phyloP scores from a whole-genome alignment of 2,329 filamentous ascomycete species.

The Bipolaris bicolor region DNA sequence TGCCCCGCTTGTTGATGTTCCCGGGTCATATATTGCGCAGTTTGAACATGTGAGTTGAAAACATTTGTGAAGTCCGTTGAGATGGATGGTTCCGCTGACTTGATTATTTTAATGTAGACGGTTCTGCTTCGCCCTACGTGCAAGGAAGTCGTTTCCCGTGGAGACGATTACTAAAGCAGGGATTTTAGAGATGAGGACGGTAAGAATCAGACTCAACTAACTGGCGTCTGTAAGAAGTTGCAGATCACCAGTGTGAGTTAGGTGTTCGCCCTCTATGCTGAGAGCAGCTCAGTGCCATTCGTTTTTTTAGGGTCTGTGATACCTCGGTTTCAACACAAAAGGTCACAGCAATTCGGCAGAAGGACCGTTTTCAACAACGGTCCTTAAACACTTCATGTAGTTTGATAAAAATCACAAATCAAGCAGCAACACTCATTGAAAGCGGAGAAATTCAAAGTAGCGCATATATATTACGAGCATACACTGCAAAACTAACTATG shows the following conservation, averaged over 20 bases:
- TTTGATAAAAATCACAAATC: background rate
- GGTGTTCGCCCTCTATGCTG: background rate
- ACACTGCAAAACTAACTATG: background rate
- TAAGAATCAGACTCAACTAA: background rate
- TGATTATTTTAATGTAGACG: conserved; percentile 28
- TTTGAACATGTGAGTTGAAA: conserved; percentile 81
- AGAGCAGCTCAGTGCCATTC: background rate
- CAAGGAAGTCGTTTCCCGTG: conserved; percentile 86
- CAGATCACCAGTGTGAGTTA: background rate
- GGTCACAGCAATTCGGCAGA: background rate
- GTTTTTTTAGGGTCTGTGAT: background rate
- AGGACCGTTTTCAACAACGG: background rate
- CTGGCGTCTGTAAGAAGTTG: background rate
- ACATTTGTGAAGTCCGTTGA: background rate
- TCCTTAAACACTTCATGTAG: background rate
- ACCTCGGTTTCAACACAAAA: background rate
- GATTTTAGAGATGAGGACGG: too few species aligned
- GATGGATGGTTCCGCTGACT: background rate
- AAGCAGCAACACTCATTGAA: background rate
- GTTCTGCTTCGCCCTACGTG: conserved; percentile 54
- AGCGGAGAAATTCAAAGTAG: background rate
- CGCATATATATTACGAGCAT: background rate
- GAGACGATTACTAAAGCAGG: conserved; percentile 74
- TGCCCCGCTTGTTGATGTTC: conserved; percentile 84
- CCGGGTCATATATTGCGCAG: conserved; percentile 91